A percentile compares a stretch with the other conserved stretches of the same genome.
These are phyloP conservation scores for Diversispora eburnea DNA, from an alignment of 192 early-diverging fungal species.

Conservation along the genomic window DNA sequence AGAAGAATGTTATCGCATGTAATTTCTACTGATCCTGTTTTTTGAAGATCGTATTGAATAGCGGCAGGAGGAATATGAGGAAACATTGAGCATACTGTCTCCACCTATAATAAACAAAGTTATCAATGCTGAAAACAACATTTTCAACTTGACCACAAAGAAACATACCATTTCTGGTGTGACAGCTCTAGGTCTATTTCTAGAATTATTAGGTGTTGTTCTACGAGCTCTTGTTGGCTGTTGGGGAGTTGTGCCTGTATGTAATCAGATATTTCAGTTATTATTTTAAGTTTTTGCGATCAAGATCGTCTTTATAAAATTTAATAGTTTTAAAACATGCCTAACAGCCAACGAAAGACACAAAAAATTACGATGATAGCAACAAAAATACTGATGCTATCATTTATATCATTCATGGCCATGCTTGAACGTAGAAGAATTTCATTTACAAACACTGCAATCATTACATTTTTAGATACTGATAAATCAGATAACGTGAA, in stretches of 20 bases:
- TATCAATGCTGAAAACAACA: neutral
- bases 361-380: conserved; percentile 57
- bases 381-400: conserved; percentile 54
- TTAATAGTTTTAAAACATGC: conserved; percentile 29
- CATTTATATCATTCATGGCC: conserved; percentile 42
- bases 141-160: neutral
- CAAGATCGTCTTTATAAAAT: neutral
- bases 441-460: neutral
- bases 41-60: conserved; percentile 70
- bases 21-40: conserved; percentile 77
- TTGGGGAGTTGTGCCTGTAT: conserved; percentile 6
- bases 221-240: neutral
- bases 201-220: neutral
- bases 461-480: too few relatives aligned
- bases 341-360: conserved; percentile 55
- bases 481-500: too few relatives aligned
- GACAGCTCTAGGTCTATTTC: neutral
- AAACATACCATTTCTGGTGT: conserved; percentile 12
- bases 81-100: conserved; percentile 77
- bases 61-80: conserved; percentile 73
- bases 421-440: neutral
- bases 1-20: conserved; percentile 79
- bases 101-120: conserved; percentile 41
- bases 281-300: neutral
- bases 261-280: neutral